These are phyloP conservation scores for Auricularia cornea DNA, from an alignment of 768 basidiomycete species.

Conservation along the genomic window DNA sequence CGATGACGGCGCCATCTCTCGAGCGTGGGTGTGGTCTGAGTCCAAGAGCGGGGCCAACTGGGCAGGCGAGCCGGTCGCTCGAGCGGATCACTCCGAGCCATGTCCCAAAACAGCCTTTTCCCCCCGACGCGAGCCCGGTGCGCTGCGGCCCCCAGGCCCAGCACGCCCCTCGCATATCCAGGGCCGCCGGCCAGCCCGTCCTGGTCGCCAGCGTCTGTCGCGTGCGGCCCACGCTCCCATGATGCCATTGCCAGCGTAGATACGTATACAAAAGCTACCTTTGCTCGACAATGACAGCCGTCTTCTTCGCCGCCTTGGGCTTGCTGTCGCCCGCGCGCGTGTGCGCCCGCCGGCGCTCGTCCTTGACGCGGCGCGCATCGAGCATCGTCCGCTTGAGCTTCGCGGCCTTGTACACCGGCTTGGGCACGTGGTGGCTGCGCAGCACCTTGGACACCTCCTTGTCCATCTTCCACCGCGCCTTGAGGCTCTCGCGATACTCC, in stretches of 20 bases:
- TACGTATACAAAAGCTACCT: conserved; percentile 15
- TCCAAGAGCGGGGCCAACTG: no score
- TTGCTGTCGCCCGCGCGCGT: conserved; percentile 78
- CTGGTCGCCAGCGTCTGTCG: no score
- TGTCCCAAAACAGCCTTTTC: no score
- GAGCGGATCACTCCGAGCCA: no score
- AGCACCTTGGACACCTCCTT: conserved; percentile 71
- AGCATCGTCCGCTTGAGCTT: conserved; percentile 91
- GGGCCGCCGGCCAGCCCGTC: no score
- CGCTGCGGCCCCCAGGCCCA: no score
- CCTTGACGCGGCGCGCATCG: conserved; percentile 81
- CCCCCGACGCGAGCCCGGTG: no score
- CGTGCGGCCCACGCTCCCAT: no score
- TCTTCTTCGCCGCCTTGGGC: conserved; percentile 88
- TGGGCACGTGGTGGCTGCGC: conserved; percentile 77
- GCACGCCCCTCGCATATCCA: no score
- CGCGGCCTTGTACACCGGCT: conserved; percentile 80
- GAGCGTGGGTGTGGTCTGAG: background rate
- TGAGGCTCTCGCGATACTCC: conserved; percentile 85
- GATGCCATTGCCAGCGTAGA: no score
- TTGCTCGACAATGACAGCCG: conserved; percentile 76
- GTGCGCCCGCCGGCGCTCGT: conserved; percentile 86
- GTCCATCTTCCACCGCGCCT: conserved; percentile 84
- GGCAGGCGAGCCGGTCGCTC: no score
- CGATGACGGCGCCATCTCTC: background rate